Percentiles rank a stretch among this genome's conserved stretches.
Conservation (phyloP, 768 basidiomycete species). For the Russula vinacea region DNA sequence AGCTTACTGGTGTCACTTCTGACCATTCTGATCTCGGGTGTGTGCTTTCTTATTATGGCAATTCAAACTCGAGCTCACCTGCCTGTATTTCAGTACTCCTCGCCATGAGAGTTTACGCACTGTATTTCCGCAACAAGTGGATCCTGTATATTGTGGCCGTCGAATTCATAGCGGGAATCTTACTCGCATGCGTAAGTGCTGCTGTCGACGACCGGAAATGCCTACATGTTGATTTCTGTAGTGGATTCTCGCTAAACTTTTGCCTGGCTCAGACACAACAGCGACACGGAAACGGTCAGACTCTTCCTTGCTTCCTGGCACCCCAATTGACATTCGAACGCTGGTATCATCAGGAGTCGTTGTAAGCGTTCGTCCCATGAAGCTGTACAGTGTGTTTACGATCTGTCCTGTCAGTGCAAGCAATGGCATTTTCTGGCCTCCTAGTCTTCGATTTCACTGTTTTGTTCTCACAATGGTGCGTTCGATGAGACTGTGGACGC, state of each 20-base stretch:
- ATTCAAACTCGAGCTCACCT: background rate
- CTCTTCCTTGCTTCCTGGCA: background rate
- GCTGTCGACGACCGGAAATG: background rate
- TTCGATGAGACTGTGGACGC: conserved; percentile 20
- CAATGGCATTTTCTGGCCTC: conserved; percentile 24
- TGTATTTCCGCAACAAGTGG: conserved; percentile 32
- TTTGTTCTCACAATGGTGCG: conserved; percentile 28
- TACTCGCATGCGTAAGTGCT: conserved; percentile 1
- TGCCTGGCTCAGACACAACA: background rate
- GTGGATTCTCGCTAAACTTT: background rate
- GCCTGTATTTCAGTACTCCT: conserved; percentile 26
- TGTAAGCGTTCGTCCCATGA: background rate
- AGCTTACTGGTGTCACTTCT: background rate
- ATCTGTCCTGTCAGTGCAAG: conserved; percentile 21
- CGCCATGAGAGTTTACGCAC: conserved; percentile 31
- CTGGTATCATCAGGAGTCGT: background rate
- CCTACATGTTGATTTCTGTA: background rate
- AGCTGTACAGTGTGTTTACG: background rate
- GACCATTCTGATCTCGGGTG: conserved; percentile 5
- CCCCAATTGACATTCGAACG: background rate
- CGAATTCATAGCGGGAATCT: conserved; percentile 4
- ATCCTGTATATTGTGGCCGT: conserved; percentile 23
- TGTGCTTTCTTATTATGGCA: background rate
- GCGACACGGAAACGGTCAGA: background rate
- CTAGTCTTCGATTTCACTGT: conserved; percentile 29